These are phyloP conservation scores for Mucor circinelloides DNA, from an alignment of 371 early-diverging fungal species.

Conservation along the genomic window DNA sequence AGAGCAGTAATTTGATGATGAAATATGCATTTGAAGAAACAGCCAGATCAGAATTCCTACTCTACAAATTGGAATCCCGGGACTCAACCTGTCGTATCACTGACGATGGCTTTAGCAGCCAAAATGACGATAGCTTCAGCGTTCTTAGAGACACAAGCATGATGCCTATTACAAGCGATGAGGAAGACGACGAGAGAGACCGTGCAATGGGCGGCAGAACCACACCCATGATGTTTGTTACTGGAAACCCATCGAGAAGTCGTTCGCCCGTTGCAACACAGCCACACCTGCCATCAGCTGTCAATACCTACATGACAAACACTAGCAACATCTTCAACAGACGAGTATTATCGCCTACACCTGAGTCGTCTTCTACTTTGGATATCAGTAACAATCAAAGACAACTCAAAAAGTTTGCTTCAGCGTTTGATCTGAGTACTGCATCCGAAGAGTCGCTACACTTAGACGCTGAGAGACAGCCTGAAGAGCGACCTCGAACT, in stretches of 20 bases:
- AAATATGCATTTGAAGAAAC: slow-evolving; percentile 30
- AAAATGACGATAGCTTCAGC: slow-evolving; percentile 9
- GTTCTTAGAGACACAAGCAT: slow-evolving; percentile 13
- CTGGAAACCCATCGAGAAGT: not conserved
- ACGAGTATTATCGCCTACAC: slow-evolving; percentile 7
- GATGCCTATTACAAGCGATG: slow-evolving; percentile 5
- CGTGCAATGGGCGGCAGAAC: not conserved
- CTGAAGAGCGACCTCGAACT: slow-evolving; percentile 25
- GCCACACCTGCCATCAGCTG: not conserved
- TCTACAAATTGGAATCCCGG: slow-evolving; percentile 4
- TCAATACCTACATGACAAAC: not conserved
- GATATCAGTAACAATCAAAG: slow-evolving; percentile 12
- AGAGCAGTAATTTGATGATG: slow-evolving; percentile 6
- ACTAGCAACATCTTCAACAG: not conserved
- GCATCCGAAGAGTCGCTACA: slow-evolving; percentile 9
- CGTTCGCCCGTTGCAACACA: not conserved
- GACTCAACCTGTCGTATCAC: not conserved
- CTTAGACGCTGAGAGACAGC: not conserved
- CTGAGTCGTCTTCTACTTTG: not conserved
- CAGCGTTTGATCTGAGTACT: slow-evolving; percentile 30
- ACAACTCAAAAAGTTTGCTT: slow-evolving; percentile 25
- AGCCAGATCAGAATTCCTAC: slow-evolving; percentile 3
- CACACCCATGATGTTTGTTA: not conserved
- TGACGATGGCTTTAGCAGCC: not conserved
- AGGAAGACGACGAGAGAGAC: not conserved